These are phyloP conservation scores for Physcomitrium patens DNA, from an alignment of 225 moss, liverwort and hornwort species.

Conservation along the genomic window DNA sequence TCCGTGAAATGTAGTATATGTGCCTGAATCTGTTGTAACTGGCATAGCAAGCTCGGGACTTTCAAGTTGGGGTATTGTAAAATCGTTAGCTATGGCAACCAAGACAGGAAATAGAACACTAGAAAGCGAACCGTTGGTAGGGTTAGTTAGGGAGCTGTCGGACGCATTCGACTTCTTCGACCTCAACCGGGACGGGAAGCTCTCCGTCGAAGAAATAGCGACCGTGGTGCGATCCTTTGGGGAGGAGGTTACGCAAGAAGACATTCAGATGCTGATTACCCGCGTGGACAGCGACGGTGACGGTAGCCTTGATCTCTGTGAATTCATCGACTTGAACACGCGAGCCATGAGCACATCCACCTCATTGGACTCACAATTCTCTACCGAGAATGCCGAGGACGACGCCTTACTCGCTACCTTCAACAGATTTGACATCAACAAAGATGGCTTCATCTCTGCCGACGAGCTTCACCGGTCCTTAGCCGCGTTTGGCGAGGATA, in stretches of 20 bases:
- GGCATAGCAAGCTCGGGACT: too few relatives aligned
- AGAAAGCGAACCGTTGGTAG: slow-evolving; percentile 17
- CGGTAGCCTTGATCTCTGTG: slow-evolving; percentile 55
- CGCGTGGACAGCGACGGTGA: slow-evolving; percentile 67
- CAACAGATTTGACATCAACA: slow-evolving; percentile 61
- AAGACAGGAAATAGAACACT: background rate
- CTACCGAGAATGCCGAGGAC: background rate
- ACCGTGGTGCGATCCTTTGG: slow-evolving; percentile 57
- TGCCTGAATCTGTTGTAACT: too few relatives aligned
- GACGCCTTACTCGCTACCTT: slow-evolving; percentile 53
- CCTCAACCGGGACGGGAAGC: slow-evolving; percentile 57
- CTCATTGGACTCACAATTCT: slow-evolving; percentile 8
- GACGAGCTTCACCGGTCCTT: slow-evolving; percentile 63
- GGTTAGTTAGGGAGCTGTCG: slow-evolving; percentile 45
- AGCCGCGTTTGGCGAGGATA: slow-evolving; percentile 48
- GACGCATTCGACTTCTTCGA: slow-evolving; percentile 73
- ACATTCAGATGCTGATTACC: slow-evolving; percentile 50
- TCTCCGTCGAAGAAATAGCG: slow-evolving; percentile 49
- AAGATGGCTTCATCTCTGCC: slow-evolving; percentile 62
- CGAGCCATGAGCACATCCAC: slow-evolving; percentile 20
- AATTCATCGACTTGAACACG: slow-evolving; percentile 68
- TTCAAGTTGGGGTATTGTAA: too few relatives aligned
- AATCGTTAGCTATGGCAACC: slow-evolving; percentile 20
- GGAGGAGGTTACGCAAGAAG: slow-evolving; percentile 50
- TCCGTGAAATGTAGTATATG: too few relatives aligned